Percentiles rank a stretch among this genome's conserved stretches.
phyloP scores from a whole-genome alignment of 140 eudicot species.

The Flaveria floridana region DNA sequence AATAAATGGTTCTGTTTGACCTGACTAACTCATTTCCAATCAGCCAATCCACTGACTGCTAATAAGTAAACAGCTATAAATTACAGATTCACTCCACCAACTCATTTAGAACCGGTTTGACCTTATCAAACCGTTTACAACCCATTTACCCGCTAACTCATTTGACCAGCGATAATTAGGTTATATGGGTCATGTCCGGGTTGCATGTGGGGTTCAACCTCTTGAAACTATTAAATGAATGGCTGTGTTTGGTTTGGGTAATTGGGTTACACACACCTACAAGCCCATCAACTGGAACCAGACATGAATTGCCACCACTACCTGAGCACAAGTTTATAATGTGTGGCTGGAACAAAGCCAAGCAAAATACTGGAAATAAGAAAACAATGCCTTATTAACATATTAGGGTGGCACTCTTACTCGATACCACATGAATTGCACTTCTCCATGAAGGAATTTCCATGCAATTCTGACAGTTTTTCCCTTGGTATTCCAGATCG shows the following conservation, averaged over 20 bases:
- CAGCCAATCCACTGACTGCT: neutral
- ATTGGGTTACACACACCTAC: constrained; percentile 6
- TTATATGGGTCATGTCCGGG: neutral
- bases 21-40: neutral
- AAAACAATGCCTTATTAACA: neutral
- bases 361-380: constrained; percentile 16
- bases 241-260: neutral
- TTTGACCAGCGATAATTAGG: neutral
- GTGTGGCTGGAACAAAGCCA: neutral
- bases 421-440: constrained; percentile 82
- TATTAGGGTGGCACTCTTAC: constrained; percentile 45
- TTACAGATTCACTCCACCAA: constrained; percentile 5
- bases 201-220: neutral
- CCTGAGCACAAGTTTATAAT: constrained; percentile 12
- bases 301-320: neutral
- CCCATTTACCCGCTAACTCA: neutral
- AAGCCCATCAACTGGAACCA: neutral
- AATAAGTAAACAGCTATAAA: neutral
- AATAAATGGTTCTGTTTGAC: neutral
- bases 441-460: constrained; percentile 84
- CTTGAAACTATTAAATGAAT: neutral
- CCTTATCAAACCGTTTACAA: neutral
- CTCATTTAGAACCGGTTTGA: neutral
- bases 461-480: constrained; percentile 83
- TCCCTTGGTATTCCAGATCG: constrained; percentile 91